A percentile compares a stretch with the other conserved stretches of the same genome.
phyloP scores from a whole-genome alignment of 1,284 basidiomycete species.

The Psilocybe mexicana region DNA sequence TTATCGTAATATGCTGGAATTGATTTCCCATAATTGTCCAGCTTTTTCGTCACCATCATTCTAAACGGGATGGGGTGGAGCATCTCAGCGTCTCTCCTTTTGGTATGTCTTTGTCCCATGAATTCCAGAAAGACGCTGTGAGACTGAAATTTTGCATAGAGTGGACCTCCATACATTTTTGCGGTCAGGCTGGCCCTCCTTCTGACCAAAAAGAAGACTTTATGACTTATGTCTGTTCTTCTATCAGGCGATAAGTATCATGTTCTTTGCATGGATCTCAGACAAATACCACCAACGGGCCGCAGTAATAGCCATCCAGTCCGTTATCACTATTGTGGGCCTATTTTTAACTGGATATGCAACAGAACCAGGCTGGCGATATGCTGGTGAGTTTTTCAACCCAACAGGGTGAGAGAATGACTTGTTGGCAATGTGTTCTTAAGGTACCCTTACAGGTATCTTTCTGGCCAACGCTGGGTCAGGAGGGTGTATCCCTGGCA shows the following conservation, averaged over 20 bases:
- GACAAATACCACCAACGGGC: slow-evolving; percentile 44
- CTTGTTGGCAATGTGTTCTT: background rate
- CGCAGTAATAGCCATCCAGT: slow-evolving; percentile 41
- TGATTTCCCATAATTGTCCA: slow-evolving; percentile 15
- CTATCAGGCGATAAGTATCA: slow-evolving; percentile 36
- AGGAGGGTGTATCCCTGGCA: slow-evolving; percentile 43
- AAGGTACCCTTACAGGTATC: slow-evolving; percentile 33
- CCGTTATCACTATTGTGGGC: slow-evolving; percentile 39
- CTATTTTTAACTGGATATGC: slow-evolving; percentile 41
- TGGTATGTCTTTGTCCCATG: slow-evolving; percentile 30
- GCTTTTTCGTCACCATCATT: slow-evolving; percentile 46
- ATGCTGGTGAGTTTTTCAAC: slow-evolving; percentile 35
- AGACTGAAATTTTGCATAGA: slow-evolving; percentile 27
- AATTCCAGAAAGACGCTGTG: background rate
- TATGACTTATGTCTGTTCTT: slow-evolving; percentile 5
- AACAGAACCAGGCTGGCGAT: slow-evolving; percentile 36
- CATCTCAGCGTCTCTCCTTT: slow-evolving; percentile 37
- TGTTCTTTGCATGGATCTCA: slow-evolving; percentile 46
- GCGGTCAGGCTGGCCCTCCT: slow-evolving; percentile 33
- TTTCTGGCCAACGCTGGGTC: slow-evolving; percentile 46
- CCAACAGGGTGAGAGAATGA: background rate
- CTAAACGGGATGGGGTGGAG: slow-evolving; percentile 49
- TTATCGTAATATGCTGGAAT: background rate
- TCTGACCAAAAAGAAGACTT: background rate
- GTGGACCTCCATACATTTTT: slow-evolving; percentile 47